phyloP scores from a whole-genome alignment of 176 grass and related monocot species.

The Microstegium vimineum region DNA sequence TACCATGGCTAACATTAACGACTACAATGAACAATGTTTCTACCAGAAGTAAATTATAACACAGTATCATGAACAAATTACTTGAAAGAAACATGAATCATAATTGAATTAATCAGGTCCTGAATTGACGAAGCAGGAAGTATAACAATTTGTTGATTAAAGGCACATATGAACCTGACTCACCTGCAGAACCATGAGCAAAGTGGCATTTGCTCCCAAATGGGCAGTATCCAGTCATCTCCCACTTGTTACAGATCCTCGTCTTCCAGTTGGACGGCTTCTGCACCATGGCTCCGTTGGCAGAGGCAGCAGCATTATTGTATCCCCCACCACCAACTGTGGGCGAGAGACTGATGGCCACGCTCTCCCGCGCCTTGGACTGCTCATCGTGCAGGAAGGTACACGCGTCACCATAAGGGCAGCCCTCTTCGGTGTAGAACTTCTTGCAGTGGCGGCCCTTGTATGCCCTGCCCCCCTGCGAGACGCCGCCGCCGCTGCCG shows the following conservation, averaged over 20 bases:
- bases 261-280: conserved; percentile 99
- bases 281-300: conserved; percentile 6
- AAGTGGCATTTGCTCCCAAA: conserved; percentile 98
- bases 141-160: not conserved
- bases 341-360: conserved; percentile 81
- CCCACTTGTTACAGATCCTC: conserved; percentile 99
- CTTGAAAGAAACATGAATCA: not conserved
- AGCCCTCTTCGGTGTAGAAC: conserved; percentile 97
- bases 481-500: not conserved
- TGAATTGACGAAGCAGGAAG: not conserved
- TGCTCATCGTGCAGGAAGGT: conserved; percentile 97
- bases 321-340: conserved; percentile 52
- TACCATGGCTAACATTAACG: not conserved
- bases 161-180: conserved; percentile 3
- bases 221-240: conserved; percentile 99
- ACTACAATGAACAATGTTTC: not conserved
- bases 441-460: conserved; percentile 98
- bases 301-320: conserved; percentile 27
- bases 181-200: conserved; percentile 91
- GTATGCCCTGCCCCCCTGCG: conserved; percentile 51
- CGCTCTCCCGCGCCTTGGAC: conserved; percentile 89
- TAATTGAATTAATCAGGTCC: not conserved
- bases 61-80: not conserved
- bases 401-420: conserved; percentile 82
- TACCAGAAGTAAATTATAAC: not conserved